phyloP scores from a whole-genome alignment of 169 alveolate species.

The Eimeria acervulina region DNA sequence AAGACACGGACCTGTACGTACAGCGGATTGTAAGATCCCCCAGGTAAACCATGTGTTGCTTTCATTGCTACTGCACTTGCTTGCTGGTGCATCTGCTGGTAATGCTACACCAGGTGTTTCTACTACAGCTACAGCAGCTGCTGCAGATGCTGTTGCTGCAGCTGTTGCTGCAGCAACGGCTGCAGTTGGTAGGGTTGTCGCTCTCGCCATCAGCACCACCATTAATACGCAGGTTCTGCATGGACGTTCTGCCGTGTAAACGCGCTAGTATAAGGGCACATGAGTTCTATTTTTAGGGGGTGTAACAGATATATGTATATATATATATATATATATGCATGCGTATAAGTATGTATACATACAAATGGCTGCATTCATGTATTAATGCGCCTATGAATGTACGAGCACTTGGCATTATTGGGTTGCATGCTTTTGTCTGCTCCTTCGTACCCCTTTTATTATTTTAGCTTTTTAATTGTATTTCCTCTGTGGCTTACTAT shows the following conservation, averaged over 20 bases:
- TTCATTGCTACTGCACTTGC: background rate
- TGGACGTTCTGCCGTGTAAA: no score
- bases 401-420: background rate
- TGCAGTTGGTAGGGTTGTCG: background rate
- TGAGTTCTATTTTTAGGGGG: no score
- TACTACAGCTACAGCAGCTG: background rate
- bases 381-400: background rate
- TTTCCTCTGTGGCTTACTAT: background rate
- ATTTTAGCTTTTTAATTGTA: background rate
- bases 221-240: no score
- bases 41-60: background rate
- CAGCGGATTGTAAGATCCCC: slow-evolving; percentile 60
- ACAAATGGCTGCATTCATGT: no score
- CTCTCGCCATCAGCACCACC: background rate
- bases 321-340: no score
- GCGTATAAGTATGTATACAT: no score
- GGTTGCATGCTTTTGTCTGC: background rate
- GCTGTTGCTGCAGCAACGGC: background rate
- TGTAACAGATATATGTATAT: no score
- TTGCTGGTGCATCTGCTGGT: background rate
- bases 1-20: slow-evolving; percentile 25
- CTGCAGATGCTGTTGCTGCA: background rate
- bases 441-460: background rate
- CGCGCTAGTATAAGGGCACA: no score
- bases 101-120: no score